phyloP scores from a whole-genome alignment of 352 stramenopile species.

The Globisporangium carolinianum region DNA sequence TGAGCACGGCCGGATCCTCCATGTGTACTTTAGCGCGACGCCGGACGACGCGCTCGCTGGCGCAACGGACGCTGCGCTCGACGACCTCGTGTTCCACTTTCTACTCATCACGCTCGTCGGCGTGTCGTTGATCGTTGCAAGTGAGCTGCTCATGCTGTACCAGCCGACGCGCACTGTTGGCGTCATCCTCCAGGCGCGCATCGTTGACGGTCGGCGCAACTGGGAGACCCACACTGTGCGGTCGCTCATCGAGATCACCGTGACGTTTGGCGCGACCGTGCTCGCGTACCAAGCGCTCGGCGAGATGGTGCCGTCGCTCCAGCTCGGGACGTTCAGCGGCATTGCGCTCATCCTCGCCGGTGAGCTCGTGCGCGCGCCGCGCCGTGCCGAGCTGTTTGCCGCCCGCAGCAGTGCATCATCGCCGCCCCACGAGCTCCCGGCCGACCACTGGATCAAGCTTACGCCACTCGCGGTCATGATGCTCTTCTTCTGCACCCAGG shows the following conservation, averaged over 20 bases:
- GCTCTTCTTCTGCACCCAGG: conserved; percentile 50
- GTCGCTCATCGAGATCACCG: conserved; percentile 52
- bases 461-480: conserved; percentile 58
- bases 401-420: conserved; percentile 10
- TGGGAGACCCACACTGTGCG: conserved; percentile 54
- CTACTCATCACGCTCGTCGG: conserved; percentile 68
- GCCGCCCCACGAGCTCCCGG: conserved; percentile 23
- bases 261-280: conserved; percentile 47
- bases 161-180: conserved; percentile 46
- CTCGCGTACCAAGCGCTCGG: conserved; percentile 47
- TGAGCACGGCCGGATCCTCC: conserved; percentile 33
- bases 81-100: conserved; percentile 65
- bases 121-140: conserved; percentile 67
- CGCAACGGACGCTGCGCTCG: conserved; percentile 23
- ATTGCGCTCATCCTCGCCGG: conserved; percentile 47
- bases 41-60: conserved; percentile 6
- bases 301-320: conserved; percentile 61
- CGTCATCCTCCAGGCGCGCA: conserved; percentile 60
- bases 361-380: conserved; percentile 28
- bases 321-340: conserved; percentile 62
- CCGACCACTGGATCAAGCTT: conserved; percentile 77
- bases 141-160: conserved; percentile 69
- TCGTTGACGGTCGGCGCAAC: conserved; percentile 59
- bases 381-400: too few species aligned
- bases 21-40: conserved; percentile 28